Evolutionary conservation across 768 basidiomycete species (phyloP).

Genomic region (Auriscalpium microsporum): DNA sequence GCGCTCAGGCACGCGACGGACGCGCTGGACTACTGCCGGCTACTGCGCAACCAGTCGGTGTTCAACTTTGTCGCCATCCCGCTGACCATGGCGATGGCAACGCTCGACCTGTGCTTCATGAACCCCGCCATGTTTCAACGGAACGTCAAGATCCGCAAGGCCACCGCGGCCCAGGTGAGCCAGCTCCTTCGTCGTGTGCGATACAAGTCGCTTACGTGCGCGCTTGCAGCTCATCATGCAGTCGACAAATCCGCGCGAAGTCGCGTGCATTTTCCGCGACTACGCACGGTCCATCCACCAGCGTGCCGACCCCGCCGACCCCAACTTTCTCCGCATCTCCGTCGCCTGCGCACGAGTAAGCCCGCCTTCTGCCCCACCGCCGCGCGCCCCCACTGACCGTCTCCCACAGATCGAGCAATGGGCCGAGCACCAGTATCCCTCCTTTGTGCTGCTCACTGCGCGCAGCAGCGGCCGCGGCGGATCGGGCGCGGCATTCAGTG

Average conservation of each 20-base stretch:
- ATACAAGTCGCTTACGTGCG: not conserved
- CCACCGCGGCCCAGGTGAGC: constrained; percentile 73
- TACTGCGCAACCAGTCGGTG: constrained; percentile 84
- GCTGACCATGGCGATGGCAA: constrained; percentile 92
- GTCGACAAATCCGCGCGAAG: constrained; percentile 87
- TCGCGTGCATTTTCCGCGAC: constrained; percentile 79
- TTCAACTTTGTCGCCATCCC: constrained; percentile 97
- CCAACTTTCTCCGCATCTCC: constrained; percentile 75
- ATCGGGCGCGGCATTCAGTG: constrained; percentile 28
- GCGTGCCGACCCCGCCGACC: constrained; percentile 72
- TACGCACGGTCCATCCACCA: constrained; percentile 78
- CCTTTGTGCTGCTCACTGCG: constrained; percentile 53
- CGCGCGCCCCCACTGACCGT: constrained; percentile 3
- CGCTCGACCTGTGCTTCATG: constrained; percentile 88
- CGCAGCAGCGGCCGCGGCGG: not conserved
- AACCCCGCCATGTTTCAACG: constrained; percentile 76
- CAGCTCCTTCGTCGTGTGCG: not conserved
- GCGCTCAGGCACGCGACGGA: constrained; percentile 79
- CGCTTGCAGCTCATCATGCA: constrained; percentile 73
- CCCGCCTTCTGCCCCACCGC: constrained; percentile 5
- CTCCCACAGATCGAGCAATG: constrained; percentile 76
- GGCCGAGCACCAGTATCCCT: constrained; percentile 90
- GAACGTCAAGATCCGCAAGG: constrained; percentile 94
- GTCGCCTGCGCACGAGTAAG: constrained; percentile 77
- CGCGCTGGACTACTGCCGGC: constrained; percentile 79